Conservation (phyloP, 257 asterid genomes). For the Penstemon eatonii region DNA sequence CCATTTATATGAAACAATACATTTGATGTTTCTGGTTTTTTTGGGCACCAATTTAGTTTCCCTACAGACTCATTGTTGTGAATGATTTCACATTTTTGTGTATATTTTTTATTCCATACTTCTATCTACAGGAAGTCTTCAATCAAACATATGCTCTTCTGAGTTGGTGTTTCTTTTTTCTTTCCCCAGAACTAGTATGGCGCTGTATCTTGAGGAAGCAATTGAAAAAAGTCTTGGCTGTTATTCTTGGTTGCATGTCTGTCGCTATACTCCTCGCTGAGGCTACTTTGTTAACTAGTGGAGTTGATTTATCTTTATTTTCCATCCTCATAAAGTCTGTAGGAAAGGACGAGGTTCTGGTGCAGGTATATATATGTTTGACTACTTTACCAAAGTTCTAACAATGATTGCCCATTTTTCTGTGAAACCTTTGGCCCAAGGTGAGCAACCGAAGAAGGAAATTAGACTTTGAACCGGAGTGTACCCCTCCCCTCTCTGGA, state of each 20-base stretch:
- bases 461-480: neutral
- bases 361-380: conserved; percentile 64
- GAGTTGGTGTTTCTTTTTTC: conserved; percentile 21
- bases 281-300: conserved; percentile 91
- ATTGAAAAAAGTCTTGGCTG: conserved; percentile 63
- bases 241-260: conserved; percentile 93
- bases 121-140: conserved; percentile 3
- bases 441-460: neutral
- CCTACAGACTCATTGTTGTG: neutral
- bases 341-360: conserved; percentile 85
- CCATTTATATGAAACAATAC: neutral
- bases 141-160: conserved; percentile 10
- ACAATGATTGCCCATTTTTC: neutral
- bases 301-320: conserved; percentile 94
- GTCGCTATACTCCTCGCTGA: conserved; percentile 91
- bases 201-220: conserved; percentile 83
- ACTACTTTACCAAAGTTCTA: conserved; percentile 20
- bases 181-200: conserved; percentile 79
- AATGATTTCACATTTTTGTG: neutral
- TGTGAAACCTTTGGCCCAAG: neutral
- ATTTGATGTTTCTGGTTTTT: neutral
- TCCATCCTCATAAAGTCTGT: conserved; percentile 89
- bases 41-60: neutral
- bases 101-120: neutral
- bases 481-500: neutral